Percentiles rank a stretch among this genome's conserved stretches.
These are phyloP conservation scores for Claviceps sp. DNA, from an alignment of 2,329 filamentous ascomycete genomes.

Conservation along the genomic window DNA sequence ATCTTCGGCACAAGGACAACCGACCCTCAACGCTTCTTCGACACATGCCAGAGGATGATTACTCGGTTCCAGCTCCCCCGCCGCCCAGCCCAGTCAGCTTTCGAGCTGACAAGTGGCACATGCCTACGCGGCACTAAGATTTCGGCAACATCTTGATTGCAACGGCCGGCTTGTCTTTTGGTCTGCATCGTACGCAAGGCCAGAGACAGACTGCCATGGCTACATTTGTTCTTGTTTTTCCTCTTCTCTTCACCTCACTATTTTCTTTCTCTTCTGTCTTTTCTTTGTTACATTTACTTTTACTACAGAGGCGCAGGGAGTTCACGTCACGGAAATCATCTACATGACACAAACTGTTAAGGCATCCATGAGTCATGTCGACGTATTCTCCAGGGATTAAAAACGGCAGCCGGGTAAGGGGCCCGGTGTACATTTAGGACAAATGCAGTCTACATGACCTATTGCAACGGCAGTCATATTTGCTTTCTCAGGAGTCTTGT, in stretches of 20 bases:
- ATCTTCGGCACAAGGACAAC: constrained; percentile 29
- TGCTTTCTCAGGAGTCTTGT: background rate
- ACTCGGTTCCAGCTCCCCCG: constrained; percentile 50
- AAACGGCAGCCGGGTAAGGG: background rate
- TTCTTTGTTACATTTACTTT: background rate
- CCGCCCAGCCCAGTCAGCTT: constrained; percentile 52
- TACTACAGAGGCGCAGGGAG: background rate
- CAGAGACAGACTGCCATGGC: background rate
- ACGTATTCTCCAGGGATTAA: background rate
- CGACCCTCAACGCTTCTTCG: constrained; percentile 33
- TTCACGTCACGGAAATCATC: background rate
- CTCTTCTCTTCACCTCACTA: background rate
- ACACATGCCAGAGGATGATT: constrained; percentile 43
- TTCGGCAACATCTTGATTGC: background rate
- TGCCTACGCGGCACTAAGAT: constrained; percentile 1
- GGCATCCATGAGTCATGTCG: too few relatives aligned
- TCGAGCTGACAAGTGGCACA: constrained; percentile 26
- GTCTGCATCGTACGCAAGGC: background rate
- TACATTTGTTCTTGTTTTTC: background rate
- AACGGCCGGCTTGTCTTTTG: background rate
- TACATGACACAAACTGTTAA: constrained; percentile 1
- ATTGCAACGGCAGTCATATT: background rate
- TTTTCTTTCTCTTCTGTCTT: background rate
- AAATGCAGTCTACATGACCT: background rate
- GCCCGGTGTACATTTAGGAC: background rate